phyloP scores from a whole-genome alignment of 2,329 filamentous ascomycete genomes.

The Cladophialophora chaetospira region DNA sequence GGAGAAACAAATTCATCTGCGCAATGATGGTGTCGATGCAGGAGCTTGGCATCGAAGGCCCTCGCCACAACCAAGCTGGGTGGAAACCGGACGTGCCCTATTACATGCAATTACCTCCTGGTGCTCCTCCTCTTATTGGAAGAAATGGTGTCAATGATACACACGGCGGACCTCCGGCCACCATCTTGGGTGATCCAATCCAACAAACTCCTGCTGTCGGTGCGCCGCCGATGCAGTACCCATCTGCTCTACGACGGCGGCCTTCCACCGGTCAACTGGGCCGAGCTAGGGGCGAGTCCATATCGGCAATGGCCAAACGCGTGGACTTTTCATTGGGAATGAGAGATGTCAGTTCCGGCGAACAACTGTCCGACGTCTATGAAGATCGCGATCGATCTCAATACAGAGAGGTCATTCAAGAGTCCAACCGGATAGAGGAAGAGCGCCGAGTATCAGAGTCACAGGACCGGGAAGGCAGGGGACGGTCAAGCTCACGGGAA shows the following conservation, averaged over 20 bases:
- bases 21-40: constrained; percentile 86
- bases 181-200: constrained; percentile 34
- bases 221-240: constrained; percentile 37
- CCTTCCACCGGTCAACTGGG: constrained; percentile 40
- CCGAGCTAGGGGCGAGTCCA: constrained; percentile 59
- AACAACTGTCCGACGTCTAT: constrained; percentile 66
- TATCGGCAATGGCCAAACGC: constrained; percentile 60
- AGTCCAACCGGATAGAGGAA: constrained; percentile 43
- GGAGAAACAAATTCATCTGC: constrained; percentile 92
- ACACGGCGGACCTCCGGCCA: constrained; percentile 46
- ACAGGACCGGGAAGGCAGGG: constrained; percentile 21
- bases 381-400: constrained; percentile 54
- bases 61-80: constrained; percentile 71
- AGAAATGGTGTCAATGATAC: constrained; percentile 44
- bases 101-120: constrained; percentile 57
- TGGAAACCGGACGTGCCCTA: constrained; percentile 68
- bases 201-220: constrained; percentile 15
- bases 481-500: constrained; percentile 25
- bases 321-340: constrained; percentile 73
- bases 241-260: constrained; percentile 59
- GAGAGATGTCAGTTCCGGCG: constrained; percentile 58
- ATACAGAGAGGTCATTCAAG: constrained; percentile 39
- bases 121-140: constrained; percentile 49
- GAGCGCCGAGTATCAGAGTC: constrained; percentile 36
- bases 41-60: constrained; percentile 81